phyloP scores from a whole-genome alignment of 108 stramenopile genomes.

The Nitzschia sp. region DNA sequence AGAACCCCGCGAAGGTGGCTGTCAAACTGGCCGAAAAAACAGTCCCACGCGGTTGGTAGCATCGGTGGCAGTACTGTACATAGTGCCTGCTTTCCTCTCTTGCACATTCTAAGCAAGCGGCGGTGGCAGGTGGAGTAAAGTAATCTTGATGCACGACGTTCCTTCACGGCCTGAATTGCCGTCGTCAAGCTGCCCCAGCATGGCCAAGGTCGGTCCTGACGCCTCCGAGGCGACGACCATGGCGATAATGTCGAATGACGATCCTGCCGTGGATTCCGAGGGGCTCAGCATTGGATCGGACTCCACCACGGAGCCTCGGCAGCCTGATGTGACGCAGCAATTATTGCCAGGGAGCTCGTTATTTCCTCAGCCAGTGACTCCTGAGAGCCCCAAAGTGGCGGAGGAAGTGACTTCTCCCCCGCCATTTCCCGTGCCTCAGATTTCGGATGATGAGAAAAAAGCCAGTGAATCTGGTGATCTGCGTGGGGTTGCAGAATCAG shows the following conservation, averaged over 20 bases:
- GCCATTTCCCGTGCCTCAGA: not conserved
- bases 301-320: not conserved
- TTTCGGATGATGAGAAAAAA: conserved; percentile 12
- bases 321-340: not conserved
- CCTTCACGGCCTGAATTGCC: not conserved
- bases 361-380: conserved; percentile 20
- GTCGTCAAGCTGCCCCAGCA: not conserved
- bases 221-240: not conserved
- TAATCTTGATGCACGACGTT: conserved; percentile 18
- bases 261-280: not conserved
- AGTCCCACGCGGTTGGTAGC: too few relatives aligned
- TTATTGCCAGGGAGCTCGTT: not conserved
- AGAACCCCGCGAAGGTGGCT: not conserved
- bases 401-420: not conserved
- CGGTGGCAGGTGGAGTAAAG: too few relatives aligned
- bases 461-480: not conserved
- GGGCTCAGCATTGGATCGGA: conserved; percentile 7
- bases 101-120: too few relatives aligned
- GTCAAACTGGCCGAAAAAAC: not conserved
- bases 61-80: too few relatives aligned
- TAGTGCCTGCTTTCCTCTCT: too few relatives aligned
- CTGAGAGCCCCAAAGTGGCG: conserved; percentile 7
- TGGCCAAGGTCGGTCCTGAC: not conserved
- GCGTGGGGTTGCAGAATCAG: not conserved
- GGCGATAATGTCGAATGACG: not conserved